phyloP scores from a whole-genome alignment of 75 land plant genomes.

The Picea sitchensis region DNA sequence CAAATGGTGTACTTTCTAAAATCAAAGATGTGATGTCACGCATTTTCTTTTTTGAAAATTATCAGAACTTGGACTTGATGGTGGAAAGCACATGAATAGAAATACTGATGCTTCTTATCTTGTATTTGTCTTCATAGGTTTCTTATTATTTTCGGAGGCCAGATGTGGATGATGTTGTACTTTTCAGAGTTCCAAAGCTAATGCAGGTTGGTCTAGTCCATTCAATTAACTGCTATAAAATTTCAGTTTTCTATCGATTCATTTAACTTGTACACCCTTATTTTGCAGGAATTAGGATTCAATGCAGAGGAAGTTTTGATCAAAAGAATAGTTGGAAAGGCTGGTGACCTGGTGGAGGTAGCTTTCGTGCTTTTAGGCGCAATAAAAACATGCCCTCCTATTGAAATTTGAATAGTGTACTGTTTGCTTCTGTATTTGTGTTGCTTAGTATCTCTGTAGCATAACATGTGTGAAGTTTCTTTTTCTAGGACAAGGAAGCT shows the following conservation, averaged over 20 bases:
- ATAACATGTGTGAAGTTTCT: too few relatives aligned
- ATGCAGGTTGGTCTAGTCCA: constrained; percentile 25
- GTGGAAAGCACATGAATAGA: too few relatives aligned
- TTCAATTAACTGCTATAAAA: not conserved
- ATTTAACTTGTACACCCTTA: not conserved
- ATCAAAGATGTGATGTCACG: not conserved
- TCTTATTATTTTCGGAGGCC: constrained; percentile 56
- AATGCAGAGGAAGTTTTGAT: constrained; percentile 42
- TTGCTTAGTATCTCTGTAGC: not conserved
- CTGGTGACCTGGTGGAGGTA: constrained; percentile 61
- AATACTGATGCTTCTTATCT: constrained; percentile 4
- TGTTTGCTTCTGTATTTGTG: not conserved
- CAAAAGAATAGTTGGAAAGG: constrained; percentile 52
- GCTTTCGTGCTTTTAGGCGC: not conserved
- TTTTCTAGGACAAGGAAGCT: too few relatives aligned
- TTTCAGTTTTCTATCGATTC: not conserved
- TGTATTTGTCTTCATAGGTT: constrained; percentile 21
- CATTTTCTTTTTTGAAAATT: not conserved
- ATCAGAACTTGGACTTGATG: too few relatives aligned
- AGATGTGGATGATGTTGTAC: constrained; percentile 42
- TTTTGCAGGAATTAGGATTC: constrained; percentile 26
- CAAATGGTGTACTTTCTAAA: too few relatives aligned
- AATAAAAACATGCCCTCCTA: not conserved
- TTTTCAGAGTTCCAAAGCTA: constrained; percentile 35
- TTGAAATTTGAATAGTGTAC: not conserved